A percentile compares a stretch with the other conserved stretches of the same genome.
phyloP scores from a whole-genome alignment of 352 stramenopile genomes.

The Plasmopara viticola region DNA sequence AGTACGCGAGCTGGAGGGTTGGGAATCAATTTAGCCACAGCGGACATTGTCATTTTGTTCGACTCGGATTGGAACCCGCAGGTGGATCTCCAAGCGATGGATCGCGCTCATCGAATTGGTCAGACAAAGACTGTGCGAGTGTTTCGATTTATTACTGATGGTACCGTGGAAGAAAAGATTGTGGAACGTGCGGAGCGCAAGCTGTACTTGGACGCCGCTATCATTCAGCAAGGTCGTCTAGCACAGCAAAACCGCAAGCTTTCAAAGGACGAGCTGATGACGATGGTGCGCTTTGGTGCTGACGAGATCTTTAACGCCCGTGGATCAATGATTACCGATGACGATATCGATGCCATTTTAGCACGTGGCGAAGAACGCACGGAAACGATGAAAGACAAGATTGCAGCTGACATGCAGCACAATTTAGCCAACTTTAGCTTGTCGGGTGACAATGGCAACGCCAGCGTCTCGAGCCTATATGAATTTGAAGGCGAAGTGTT shows the following conservation, averaged over 20 bases:
- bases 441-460: constrained; percentile 75
- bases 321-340: constrained; percentile 87
- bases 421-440: constrained; percentile 95
- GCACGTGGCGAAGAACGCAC: constrained; percentile 89
- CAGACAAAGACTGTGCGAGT: constrained; percentile 98
- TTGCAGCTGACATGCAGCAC: constrained; percentile 90
- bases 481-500: constrained; percentile 88
- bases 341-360: constrained; percentile 90
- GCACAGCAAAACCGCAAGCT: constrained; percentile 89
- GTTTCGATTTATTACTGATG: constrained; percentile 97
- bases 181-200: constrained; percentile 97
- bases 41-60: constrained; percentile 98
- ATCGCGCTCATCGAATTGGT: constrained; percentile 96
- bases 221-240: constrained; percentile 98
- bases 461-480: constrained; percentile 75
- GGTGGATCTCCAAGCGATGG: constrained; percentile 98
- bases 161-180: constrained; percentile 99
- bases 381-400: constrained; percentile 82
- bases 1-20: constrained; percentile 94
- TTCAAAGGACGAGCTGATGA: constrained; percentile 97
- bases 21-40: constrained; percentile 98
- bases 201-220: constrained; percentile 96
- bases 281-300: constrained; percentile 90
- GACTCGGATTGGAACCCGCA: constrained; percentile 99
- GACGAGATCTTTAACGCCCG: constrained; percentile 87